Evolutionary conservation across 2,329 filamentous ascomycete genomes (phyloP).

Genomic region (Fusarium odoratissimum): DNA sequence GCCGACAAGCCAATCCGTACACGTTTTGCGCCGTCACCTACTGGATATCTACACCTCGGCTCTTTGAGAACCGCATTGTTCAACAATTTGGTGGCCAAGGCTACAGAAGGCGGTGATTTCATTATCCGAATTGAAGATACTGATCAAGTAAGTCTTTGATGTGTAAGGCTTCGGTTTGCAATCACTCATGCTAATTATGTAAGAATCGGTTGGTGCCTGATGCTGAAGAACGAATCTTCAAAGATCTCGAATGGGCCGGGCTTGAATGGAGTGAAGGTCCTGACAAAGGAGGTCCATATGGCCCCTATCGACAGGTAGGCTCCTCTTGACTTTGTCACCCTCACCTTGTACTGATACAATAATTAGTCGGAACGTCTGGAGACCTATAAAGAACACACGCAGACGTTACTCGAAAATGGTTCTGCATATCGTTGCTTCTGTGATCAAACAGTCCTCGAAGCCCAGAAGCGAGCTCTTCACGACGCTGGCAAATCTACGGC

Average conservation of each 20-base stretch:
- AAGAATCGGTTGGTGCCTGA: slow-evolving; percentile 84
- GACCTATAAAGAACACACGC: slow-evolving; percentile 77
- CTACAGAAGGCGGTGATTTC: slow-evolving; percentile 85
- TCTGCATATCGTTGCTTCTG: slow-evolving; percentile 97
- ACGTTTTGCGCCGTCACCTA: slow-evolving; percentile 95
- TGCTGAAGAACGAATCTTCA: slow-evolving; percentile 80
- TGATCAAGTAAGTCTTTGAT: slow-evolving; percentile 73
- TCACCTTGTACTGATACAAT: neutral
- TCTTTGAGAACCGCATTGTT: slow-evolving; percentile 94
- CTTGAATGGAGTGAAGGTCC: slow-evolving; percentile 96
- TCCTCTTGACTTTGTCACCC: neutral
- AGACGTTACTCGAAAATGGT: slow-evolving; percentile 74
- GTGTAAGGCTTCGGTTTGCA: neutral
- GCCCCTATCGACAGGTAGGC: slow-evolving; percentile 84
- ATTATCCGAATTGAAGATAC: slow-evolving; percentile 94
- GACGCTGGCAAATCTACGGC: slow-evolving; percentile 57
- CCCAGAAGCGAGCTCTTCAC: slow-evolving; percentile 72
- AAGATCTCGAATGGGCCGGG: slow-evolving; percentile 89
- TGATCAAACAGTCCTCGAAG: slow-evolving; percentile 74
- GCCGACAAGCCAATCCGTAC: slow-evolving; percentile 67
- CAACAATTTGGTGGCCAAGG: slow-evolving; percentile 90
- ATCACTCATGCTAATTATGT: slow-evolving; percentile 6
- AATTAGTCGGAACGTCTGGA: slow-evolving; percentile 79
- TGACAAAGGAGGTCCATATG: slow-evolving; percentile 80
- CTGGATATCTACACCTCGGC: slow-evolving; percentile 91